These are phyloP conservation scores for Fonsecaea multimorphosa DNA, from an alignment of 2,329 filamentous ascomycete species.

Conservation along the genomic window DNA sequence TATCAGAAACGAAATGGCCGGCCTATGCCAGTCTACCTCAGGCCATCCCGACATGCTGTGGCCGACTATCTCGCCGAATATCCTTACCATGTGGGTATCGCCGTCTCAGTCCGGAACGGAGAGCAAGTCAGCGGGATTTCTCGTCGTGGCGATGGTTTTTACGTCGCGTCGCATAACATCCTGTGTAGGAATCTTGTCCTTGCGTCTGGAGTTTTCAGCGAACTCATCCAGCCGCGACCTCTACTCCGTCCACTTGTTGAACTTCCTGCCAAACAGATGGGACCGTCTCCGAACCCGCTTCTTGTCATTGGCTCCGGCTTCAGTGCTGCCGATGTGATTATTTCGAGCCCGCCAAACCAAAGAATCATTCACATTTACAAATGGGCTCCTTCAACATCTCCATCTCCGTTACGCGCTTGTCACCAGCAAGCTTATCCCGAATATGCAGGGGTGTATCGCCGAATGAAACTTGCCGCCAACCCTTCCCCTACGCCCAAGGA, in stretches of 20 bases:
- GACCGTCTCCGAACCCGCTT: constrained; percentile 47
- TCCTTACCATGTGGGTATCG: constrained; percentile 59
- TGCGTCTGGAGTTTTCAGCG: constrained; percentile 65
- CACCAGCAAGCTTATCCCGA: constrained; percentile 68
- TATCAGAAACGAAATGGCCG: constrained; percentile 51
- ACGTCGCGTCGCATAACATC: constrained; percentile 59
- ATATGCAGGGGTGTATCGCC: constrained; percentile 64
- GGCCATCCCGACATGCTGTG: constrained; percentile 61
- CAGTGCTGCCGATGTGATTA: constrained; percentile 66
- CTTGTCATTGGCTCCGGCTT: constrained; percentile 67
- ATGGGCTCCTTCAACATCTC: constrained; percentile 62
- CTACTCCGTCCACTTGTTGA: constrained; percentile 55
- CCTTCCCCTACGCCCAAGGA: constrained; percentile 33
- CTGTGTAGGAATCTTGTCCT: constrained; percentile 63
- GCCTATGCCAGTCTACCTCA: constrained; percentile 57
- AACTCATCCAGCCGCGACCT: constrained; percentile 58
- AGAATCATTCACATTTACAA: constrained; percentile 66
- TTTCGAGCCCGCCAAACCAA: constrained; percentile 58
- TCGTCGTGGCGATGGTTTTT: constrained; percentile 55
- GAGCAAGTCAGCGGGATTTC: constrained; percentile 53
- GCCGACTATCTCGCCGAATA: constrained; percentile 63
- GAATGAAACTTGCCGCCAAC: constrained; percentile 62
- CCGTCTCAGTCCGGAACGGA: constrained; percentile 53
- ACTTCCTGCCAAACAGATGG: constrained; percentile 37
- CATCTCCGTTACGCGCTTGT: constrained; percentile 64